These are phyloP conservation scores for Boletellus ananiceps DNA, from an alignment of 768 basidiomycete genomes.

Conservation along the genomic window DNA sequence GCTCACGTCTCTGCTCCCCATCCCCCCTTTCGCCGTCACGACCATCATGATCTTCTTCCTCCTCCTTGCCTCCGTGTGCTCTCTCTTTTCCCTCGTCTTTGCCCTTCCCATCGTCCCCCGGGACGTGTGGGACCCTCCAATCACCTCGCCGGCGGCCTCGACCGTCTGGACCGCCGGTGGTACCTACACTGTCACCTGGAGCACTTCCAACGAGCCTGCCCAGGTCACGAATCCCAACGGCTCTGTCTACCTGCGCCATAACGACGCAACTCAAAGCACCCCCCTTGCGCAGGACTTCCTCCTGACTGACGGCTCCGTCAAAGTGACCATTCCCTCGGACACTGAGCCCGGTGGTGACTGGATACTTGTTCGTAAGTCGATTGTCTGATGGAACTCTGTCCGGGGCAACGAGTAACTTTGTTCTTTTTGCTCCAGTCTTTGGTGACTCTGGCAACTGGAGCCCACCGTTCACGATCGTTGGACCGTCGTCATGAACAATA, in stretches of 20 bases:
- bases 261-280: conserved; percentile 29
- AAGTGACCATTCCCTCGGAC: conserved; percentile 38
- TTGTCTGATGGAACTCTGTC: background rate
- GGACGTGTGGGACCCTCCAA: conserved; percentile 46
- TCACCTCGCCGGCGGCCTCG: conserved; percentile 35
- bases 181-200: conserved; percentile 43
- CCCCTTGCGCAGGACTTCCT: conserved; percentile 35
- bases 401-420: background rate
- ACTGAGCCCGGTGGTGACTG: conserved; percentile 38
- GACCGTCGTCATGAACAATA: conserved; percentile 16
- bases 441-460: conserved; percentile 54
- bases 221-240: conserved; percentile 48
- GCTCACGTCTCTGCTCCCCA: background rate
- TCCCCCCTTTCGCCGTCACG: conserved; percentile 6
- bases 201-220: conserved; percentile 36
- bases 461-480: conserved; percentile 39
- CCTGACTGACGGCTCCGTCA: conserved; percentile 32
- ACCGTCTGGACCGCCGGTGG: conserved; percentile 39
- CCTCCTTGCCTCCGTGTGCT: conserved; percentile 9
- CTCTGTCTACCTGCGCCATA: conserved; percentile 39
- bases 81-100: conserved; percentile 25
- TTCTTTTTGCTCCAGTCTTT: conserved; percentile 35
- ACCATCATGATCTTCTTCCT: conserved; percentile 20
- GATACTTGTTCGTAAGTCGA: conserved; percentile 41
- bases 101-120: conserved; percentile 33